Evolutionary conservation across 257 asterid species (phyloP).

Genomic region (Voacanga thouarsii): DNA sequence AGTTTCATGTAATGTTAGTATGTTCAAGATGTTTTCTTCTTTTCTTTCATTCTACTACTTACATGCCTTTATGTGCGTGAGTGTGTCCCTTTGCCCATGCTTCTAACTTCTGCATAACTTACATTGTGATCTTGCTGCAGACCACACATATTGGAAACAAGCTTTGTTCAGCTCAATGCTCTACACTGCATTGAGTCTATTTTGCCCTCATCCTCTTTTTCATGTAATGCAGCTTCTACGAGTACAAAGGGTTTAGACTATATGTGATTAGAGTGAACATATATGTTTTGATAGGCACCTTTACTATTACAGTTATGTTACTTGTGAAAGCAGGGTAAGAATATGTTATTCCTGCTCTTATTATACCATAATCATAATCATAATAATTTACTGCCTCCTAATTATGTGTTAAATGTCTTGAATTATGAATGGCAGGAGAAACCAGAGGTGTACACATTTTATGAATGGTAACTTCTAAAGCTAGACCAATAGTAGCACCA

Average conservation of each 20-base stretch:
- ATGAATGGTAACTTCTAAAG: constrained; percentile 56
- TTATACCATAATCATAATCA: not conserved
- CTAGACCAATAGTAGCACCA: constrained; percentile 33
- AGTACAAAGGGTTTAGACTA: constrained; percentile 33
- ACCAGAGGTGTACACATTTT: constrained; percentile 61
- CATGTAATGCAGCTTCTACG: constrained; percentile 31
- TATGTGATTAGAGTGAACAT: constrained; percentile 95
- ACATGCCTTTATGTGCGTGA: too few relatives aligned
- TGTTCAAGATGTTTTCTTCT: not conserved
- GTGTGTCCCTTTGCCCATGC: not conserved
- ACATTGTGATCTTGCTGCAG: constrained; percentile 35
- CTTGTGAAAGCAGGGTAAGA: constrained; percentile 79
- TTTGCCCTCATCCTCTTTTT: constrained; percentile 28
- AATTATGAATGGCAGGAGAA: constrained; percentile 69
- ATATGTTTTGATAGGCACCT: constrained; percentile 73
- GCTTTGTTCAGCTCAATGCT: constrained; percentile 22
- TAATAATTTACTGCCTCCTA: constrained; percentile 6
- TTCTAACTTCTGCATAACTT: not conserved
- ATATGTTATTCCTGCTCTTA: not conserved
- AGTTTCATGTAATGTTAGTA: not conserved
- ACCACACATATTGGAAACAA: constrained; percentile 44
- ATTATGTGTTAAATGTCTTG: constrained; percentile 11
- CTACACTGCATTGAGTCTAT: constrained; percentile 25
- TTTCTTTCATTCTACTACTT: too few relatives aligned
- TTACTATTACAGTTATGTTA: constrained; percentile 73